phyloP scores from a whole-genome alignment of 176 grass and related monocot genomes.

The Phragmites australis region DNA sequence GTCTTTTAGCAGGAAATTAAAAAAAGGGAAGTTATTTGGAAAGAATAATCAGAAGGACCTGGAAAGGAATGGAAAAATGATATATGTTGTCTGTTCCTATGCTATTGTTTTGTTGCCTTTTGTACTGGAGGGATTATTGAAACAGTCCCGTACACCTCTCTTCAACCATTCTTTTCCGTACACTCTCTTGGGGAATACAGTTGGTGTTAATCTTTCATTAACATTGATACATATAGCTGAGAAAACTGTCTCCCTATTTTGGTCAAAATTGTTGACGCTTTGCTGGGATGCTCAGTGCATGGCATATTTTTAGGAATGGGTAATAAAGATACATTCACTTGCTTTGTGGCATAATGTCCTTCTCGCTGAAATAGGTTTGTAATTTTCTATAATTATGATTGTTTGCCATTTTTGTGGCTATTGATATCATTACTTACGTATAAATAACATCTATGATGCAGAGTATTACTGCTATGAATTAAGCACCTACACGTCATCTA shows the following conservation, averaged over 20 bases:
- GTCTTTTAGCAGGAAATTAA: background rate
- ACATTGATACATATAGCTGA: background rate
- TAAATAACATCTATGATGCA: background rate
- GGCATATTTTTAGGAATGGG: background rate
- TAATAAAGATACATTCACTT: conserved; percentile 16
- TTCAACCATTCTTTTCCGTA: background rate
- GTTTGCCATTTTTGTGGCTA: background rate
- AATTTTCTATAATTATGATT: background rate
- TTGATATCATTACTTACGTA: background rate
- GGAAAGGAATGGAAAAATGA: background rate
- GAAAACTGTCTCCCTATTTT: conserved; percentile 6
- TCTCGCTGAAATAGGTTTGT: background rate
- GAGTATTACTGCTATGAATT: conserved; percentile 2
- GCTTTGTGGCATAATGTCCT: background rate
- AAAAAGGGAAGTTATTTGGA: background rate
- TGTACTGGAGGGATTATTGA: conserved; percentile 3
- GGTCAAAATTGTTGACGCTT: background rate
- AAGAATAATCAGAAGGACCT: background rate
- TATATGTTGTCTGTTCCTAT: background rate
- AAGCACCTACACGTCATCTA: background rate
- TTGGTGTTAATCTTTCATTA: background rate
- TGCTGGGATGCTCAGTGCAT: background rate
- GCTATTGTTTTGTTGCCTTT: background rate
- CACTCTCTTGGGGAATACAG: background rate
- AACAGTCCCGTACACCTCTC: background rate